Conservation (phyloP, 495 filamentous ascomycete genomes). For the Neurospora africana region DNA sequence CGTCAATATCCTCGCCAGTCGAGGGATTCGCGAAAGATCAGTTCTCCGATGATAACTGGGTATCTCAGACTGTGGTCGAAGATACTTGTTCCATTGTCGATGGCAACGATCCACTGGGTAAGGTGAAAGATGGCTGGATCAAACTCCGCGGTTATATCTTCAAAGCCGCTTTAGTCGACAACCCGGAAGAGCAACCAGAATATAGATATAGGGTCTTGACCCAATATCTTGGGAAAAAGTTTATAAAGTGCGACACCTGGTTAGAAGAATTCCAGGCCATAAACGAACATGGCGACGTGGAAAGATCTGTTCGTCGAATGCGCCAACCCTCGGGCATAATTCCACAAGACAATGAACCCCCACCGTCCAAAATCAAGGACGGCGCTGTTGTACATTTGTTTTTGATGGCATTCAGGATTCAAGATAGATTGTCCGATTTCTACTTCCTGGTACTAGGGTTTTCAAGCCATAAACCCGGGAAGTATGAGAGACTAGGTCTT, state of each 20-base stretch:
- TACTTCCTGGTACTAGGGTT: neutral
- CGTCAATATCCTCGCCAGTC: neutral
- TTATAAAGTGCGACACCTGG: rapidly evolving
- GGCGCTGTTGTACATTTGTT: neutral
- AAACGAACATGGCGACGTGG: neutral
- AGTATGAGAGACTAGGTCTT: neutral
- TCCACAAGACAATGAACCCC: neutral
- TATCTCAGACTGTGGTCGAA: neutral
- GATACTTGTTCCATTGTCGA: neutral
- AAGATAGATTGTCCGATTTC: too few relatives aligned
- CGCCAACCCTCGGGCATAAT: neutral
- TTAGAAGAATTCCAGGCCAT: neutral
- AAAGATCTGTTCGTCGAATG: neutral
- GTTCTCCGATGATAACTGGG: neutral
- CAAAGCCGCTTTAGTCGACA: neutral
- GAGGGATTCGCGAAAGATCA: neutral
- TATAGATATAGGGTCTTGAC: neutral
- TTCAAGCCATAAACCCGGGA: neutral
- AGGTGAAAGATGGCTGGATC: neutral
- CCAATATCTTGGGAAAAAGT: rapidly evolving
- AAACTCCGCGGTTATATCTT: neutral
- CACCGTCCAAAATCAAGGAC: neutral
- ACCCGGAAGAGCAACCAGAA: too few relatives aligned
- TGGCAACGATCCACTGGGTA: neutral
- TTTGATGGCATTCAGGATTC: neutral